Percentiles rank a stretch among this genome's conserved stretches.
Conservation (phyloP, 805 yeast genomes). For the Candida awuae region DNA sequence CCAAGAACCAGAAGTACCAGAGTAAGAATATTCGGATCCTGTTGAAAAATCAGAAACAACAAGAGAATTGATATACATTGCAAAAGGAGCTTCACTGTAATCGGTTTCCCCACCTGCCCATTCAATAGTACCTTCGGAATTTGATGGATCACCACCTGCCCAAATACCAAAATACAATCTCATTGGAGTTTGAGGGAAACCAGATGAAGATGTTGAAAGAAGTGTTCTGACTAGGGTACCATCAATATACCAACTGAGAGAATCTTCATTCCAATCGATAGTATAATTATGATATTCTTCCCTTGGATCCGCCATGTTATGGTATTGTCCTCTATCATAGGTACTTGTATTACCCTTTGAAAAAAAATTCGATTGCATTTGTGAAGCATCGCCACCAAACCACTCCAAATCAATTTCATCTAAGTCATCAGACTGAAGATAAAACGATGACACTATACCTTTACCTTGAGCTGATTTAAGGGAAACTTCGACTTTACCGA, state of each 20-base stretch:
- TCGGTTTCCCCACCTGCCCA: constrained; percentile 81
- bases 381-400: constrained; percentile 69
- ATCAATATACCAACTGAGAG: constrained; percentile 64
- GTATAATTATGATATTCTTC: constrained; percentile 66
- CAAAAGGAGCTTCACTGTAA: constrained; percentile 57
- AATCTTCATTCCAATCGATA: constrained; percentile 71
- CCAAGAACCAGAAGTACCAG: constrained; percentile 51
- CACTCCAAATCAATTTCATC: constrained; percentile 90
- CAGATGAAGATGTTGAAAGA: constrained; percentile 43
- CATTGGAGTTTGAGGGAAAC: constrained; percentile 93
- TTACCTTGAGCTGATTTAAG: constrained; percentile 67
- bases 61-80: constrained; percentile 54
- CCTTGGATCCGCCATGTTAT: constrained; percentile 49
- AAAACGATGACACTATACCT: constrained; percentile 77
- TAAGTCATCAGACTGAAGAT: constrained; percentile 71
- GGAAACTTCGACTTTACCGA: constrained; percentile 71
- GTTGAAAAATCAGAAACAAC: constrained; percentile 63
- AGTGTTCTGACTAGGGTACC: constrained; percentile 63
- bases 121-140: constrained; percentile 59
- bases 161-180: constrained; percentile 51
- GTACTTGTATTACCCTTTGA: constrained; percentile 72
- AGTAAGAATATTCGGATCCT: constrained; percentile 50
- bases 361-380: constrained; percentile 74
- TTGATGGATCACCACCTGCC: constrained; percentile 75
- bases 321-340: constrained; percentile 74